These are phyloP conservation scores for Taphrina pruni DNA, from an alignment of 1,139 yeast species.

Conservation along the genomic window DNA sequence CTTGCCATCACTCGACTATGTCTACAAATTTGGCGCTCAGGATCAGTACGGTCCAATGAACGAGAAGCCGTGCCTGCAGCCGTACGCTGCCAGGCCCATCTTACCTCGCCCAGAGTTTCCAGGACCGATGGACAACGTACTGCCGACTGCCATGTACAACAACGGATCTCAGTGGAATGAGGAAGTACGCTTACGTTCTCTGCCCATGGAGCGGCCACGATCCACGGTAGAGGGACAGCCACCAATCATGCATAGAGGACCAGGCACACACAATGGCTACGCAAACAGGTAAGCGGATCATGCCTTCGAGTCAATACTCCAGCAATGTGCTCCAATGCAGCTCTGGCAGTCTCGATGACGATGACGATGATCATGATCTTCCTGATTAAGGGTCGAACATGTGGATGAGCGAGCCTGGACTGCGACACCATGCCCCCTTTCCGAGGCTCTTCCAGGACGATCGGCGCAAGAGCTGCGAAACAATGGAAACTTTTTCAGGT, in stretches of 20 bases:
- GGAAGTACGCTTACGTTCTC: not conserved
- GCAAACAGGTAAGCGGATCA: not conserved
- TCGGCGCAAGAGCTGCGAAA: not conserved
- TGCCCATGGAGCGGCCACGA: not conserved
- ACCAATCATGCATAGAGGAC: not conserved
- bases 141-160: constrained; percentile 1
- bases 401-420: too few relatives aligned
- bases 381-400: too few relatives aligned
- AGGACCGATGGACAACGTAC: constrained; percentile 12
- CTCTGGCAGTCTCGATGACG: not conserved
- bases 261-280: not conserved
- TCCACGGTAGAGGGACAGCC: not conserved
- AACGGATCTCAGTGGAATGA: constrained; percentile 1
- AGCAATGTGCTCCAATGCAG: not conserved
- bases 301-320: too few relatives aligned
- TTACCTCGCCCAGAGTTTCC: constrained; percentile 15
- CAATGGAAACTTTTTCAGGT: constrained; percentile 12
- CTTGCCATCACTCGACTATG: constrained; percentile 8
- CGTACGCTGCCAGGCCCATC: not conserved
- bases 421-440: not conserved
- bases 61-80: not conserved
- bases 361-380: not conserved
- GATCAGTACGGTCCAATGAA: not conserved
- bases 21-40: constrained; percentile 3
- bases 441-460: constrained; percentile 2